Evolutionary conservation across 176 grass and related monocot genomes (phyloP), one percentile per base, ranked within the genome.

Genomic region (Oryza rufipogon): DNA sequence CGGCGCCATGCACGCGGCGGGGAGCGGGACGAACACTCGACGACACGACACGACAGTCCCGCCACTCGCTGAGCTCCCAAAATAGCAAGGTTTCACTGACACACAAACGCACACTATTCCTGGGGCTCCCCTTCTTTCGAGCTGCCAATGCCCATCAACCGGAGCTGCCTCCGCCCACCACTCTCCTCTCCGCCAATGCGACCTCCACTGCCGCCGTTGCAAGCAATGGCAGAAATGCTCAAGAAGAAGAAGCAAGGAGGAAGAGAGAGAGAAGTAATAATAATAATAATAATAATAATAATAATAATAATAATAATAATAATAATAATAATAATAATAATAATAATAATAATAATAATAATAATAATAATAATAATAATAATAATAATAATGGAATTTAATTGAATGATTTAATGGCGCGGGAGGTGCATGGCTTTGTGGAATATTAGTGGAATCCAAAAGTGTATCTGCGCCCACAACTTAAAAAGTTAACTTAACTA

Each of bases 1-100:
- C 79, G 89, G 89, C 72, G 91, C 87, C 94, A 97, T 97, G 23
- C 41, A 70, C 25, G 66, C 52, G 9, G 45, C 39, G 61, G 34
- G 0, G 4, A 32, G 30, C 30, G 4, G 70, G 61, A 33, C 51
- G 54, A 58, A 58, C 82, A 71, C 22, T 7, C 45, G 20, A 63
- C 30, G 22, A 60, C 22, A 54, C 26, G 30, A 32, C 2, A 32
- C 2, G n/a, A 39, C 26, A 4, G 67, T 20, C 76, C 16, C 39
- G 20, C 54, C 33, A 9, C 15, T 36, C 64, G 22, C 6, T 4
- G 60, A 6, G 20, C 5, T 23, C 47, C 14, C 72, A 87, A 87
- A 77, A 77, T 87, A 87, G 86, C 64, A 77, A 63, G 15, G 15
- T 8, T 15, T 45, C 60, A 81, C 47, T 61, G 65, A 39, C 75